phyloP scores from a whole-genome alignment of 1,284 basidiomycete species.

The Naganishia liquefaciens region DNA sequence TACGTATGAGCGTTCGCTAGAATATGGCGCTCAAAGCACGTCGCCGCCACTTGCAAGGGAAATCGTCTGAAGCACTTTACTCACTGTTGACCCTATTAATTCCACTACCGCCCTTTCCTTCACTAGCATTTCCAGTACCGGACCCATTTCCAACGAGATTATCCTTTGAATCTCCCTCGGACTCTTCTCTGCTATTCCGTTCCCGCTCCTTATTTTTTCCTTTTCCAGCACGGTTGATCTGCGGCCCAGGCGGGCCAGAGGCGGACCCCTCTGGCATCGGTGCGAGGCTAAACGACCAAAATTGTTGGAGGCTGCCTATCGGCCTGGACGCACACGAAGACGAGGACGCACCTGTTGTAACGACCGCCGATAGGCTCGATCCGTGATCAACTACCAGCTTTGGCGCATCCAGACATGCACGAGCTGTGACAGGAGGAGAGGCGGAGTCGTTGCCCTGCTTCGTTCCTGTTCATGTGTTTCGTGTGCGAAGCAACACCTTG shows the following conservation, averaged over 20 bases:
- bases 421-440: neutral
- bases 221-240: neutral
- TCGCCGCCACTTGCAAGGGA: neutral
- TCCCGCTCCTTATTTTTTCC: slow-evolving; percentile 7
- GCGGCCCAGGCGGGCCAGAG: neutral
- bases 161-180: slow-evolving; percentile 17
- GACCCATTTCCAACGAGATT: neutral
- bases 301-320: no score
- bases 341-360: no score
- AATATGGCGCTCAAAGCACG: neutral
- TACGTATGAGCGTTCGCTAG: neutral
- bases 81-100: slow-evolving; percentile 53
- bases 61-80: slow-evolving; percentile 29
- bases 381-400: no score
- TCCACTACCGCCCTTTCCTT: slow-evolving; percentile 37
- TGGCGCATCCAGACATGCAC: neutral
- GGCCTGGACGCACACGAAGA: no score
- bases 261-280: slow-evolving; percentile 2
- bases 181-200: slow-evolving; percentile 11
- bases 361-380: neutral
- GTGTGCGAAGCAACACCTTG: neutral
- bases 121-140: slow-evolving; percentile 16
- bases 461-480: neutral
- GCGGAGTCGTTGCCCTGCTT: no score
- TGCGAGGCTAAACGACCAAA: no score